Evolutionary conservation across 2,329 filamentous ascomycete species (phyloP), one percentile per base, ranked within the genome.

Genomic region (Phialemonium atrogriseum): DNA sequence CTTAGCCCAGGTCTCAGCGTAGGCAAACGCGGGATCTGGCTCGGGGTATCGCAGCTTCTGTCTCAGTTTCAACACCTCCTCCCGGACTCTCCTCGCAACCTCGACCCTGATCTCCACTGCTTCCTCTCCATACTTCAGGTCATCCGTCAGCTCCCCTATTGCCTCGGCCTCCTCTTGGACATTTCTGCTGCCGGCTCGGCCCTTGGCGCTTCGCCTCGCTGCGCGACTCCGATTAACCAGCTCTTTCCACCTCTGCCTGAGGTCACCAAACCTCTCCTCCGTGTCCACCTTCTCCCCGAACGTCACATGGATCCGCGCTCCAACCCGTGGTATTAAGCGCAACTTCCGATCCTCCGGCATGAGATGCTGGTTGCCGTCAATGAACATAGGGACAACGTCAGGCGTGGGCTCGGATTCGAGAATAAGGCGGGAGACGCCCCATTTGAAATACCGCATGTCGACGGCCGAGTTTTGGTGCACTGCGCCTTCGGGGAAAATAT

Each of bases 371-470:
- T 84, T 83, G 17, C 91, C 91, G 48, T 95, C 85, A 30, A 96
- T 80, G 67, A 93, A 98, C 60, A 98, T 89, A 25, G 91, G 87
- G 21, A 98, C 73, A 13, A 98, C 73, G 44, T 93, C 84, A 0
- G 91, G 91, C 40, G 84, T 79, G 4, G 86, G 85, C 29, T 89
- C 83, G 27, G 81, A 76, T 57, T 98, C 91, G 27, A 98, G 74
- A 36, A 98, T 91, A 36, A 96, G 69, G 3, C 91, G 77, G 6
- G 89, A 86, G 2, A 96, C 70, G 1, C 91, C 91, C 91, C 91
- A 98, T 64, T 94, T 95, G 73, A 96, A 96, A 61, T 98, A 98
- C 18, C 91, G 82, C 68, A 96, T 80, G 7, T 80, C 76, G 46
- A 78, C 77, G 24, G 77, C 65, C 2, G 81, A 73, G 43, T 86